Conservation (phyloP, 257 asterid species). For the Capsicum rhomboideum region DNA sequence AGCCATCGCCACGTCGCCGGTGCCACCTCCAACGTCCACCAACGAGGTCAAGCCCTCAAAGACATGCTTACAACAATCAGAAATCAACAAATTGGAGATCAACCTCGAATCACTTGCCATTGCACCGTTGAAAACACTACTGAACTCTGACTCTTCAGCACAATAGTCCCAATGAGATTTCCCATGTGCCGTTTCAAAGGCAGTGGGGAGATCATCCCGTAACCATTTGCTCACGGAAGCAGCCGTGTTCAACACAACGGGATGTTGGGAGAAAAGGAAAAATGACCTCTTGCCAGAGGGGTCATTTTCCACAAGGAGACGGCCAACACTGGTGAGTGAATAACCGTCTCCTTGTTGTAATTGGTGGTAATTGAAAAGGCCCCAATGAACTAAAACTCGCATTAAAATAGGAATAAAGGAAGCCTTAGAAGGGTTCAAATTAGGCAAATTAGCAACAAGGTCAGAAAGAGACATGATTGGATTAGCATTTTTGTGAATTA, state of each 20-base stretch:
- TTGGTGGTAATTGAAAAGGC: background rate
- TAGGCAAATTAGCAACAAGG: background rate
- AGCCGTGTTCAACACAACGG: background rate
- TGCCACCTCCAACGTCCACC: background rate
- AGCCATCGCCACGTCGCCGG: background rate
- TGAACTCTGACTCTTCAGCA: background rate
- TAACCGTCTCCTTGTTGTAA: background rate
- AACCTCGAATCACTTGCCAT: background rate
- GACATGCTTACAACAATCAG: background rate
- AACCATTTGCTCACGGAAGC: background rate
- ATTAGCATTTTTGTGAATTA: background rate
- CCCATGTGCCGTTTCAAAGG: background rate
- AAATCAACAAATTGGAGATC: background rate
- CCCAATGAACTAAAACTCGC: background rate
- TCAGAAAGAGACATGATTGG: background rate
- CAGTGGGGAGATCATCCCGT: background rate
- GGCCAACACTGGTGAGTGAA: background rate
- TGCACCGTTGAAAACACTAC: background rate
- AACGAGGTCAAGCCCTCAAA: background rate
- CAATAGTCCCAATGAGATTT: background rate
- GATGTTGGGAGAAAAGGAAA: background rate
- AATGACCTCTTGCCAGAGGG: background rate
- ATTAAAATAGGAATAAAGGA: background rate
- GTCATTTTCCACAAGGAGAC: background rate
- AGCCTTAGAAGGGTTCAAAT: background rate